Evolutionary conservation across 108 stramenopile species (phyloP), one percentile per base, ranked within the genome.

Genomic region (Thalassiosira profunda): DNA sequence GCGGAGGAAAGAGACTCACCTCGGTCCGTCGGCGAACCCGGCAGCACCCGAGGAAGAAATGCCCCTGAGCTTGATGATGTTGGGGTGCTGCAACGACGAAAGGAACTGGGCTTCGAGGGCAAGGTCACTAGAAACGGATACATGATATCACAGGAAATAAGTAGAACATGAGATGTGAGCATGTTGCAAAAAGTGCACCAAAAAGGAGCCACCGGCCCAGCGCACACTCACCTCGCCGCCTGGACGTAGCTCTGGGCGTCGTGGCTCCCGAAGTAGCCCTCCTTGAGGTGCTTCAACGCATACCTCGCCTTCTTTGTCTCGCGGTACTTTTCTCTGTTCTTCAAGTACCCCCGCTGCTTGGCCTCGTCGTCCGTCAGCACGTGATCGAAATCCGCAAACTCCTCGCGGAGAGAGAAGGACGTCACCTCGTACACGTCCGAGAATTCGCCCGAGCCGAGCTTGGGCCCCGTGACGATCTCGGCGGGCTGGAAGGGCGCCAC

Each of bases 401-500:
- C 2, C 12, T 15, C 14, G 12, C 29, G 10, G n/a, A 61, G 18
- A 33, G 20, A 8, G 12, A 71, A 61, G 3, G 70, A 71, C 59
- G 76, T 47, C 40, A 91, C 65, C 74, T 91, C 90, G 51, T 73
- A 88, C 7, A 91, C 87, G 40, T 88, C 70, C 24, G 83, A 84
- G 70, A 85, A 91, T n/a, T 87, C 87, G 15, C 90, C 90, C 1
- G 62, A 58, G 0, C 90, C 90, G 2, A 91, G 57, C 43, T 85
- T 64, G 15, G 76, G 79, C 4, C 90, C 90, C 10, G 87, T 35
- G 25, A 76, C 58, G 7, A 91, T 80, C 38, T 91, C 90, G 15
- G 46, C 48, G 12, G 59, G 62, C 24, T 76, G 70, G 57, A 91
- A 87, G 0, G 70, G 70, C 31, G 70, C 70, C 23, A 71, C 46